These are phyloP conservation scores for Eucalyptus shirleyi DNA, from an alignment of 345 rosid genomes.

Conservation along the genomic window DNA sequence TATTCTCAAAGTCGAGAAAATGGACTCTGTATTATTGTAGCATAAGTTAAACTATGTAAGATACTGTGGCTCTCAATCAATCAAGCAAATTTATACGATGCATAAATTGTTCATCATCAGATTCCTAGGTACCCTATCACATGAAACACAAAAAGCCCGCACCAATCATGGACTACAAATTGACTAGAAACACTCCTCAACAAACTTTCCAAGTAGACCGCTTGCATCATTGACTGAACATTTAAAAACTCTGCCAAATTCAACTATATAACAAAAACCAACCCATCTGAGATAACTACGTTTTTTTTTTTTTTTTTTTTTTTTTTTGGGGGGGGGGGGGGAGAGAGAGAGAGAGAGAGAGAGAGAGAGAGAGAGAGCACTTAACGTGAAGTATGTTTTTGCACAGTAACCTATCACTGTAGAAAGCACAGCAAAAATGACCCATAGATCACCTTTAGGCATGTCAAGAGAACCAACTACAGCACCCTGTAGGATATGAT, in stretches of 20 bases:
- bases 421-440: constrained; percentile 72
- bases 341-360: not conserved
- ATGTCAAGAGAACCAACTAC: constrained; percentile 62
- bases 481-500: constrained; percentile 41
- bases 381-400: constrained; percentile 96
- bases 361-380: constrained; percentile 3
- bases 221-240: not conserved
- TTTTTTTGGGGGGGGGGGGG: too few species aligned
- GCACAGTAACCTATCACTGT: constrained; percentile 93
- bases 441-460: constrained; percentile 86
- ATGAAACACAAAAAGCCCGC: not conserved
- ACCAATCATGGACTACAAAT: not conserved
- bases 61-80: not conserved
- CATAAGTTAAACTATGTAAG: not conserved
- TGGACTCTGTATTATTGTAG: not conserved
- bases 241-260: not conserved
- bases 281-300: not conserved
- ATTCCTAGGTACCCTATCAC: not conserved
- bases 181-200: not conserved
- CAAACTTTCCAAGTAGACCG: not conserved
- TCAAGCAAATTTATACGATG: not conserved
- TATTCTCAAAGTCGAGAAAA: not conserved
- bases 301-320: too few species aligned
- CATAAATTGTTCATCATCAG: not conserved
- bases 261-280: not conserved